Conservation (phyloP, 495 filamentous ascomycete genomes). For the Amniculicola lignicola region DNA sequence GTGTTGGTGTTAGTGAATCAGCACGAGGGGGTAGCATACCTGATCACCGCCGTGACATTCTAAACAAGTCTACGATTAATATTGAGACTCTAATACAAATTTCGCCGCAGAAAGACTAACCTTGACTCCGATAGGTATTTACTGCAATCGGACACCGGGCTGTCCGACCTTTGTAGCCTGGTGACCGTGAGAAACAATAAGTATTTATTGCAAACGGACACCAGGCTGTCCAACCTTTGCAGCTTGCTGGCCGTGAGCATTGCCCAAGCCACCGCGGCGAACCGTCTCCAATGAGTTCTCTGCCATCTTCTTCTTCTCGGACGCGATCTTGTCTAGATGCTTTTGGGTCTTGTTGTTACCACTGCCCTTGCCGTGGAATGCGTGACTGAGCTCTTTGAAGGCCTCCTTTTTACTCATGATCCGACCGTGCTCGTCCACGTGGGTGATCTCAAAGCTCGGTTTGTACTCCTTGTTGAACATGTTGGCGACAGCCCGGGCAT, state of each 20-base stretch:
- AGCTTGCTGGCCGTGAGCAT: constrained; percentile 65
- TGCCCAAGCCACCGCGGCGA: constrained; percentile 77
- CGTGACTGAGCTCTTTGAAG: constrained; percentile 90
- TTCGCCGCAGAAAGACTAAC: no score
- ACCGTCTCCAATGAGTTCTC: constrained; percentile 79
- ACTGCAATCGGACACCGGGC: constrained; percentile 77
- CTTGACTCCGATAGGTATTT: constrained; percentile 4
- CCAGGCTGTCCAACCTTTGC: constrained; percentile 88
- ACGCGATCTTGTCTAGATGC: constrained; percentile 91
- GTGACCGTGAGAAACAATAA: constrained; percentile 57
- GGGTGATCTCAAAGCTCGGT: constrained; percentile 83
- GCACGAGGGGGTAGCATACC: no score
- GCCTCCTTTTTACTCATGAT: constrained; percentile 89
- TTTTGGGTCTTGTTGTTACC: constrained; percentile 99
- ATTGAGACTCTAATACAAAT: no score
- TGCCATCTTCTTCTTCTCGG: constrained; percentile 81
- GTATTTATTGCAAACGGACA: constrained; percentile 61
- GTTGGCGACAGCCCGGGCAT: constrained; percentile 74
- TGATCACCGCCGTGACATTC: no score
- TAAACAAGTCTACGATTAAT: no score
- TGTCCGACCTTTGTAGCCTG: constrained; percentile 78
- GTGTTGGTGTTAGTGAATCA: no score
- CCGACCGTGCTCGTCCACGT: constrained; percentile 82
- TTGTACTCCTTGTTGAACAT: constrained; percentile 84
- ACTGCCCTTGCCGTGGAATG: constrained; percentile 96